Conservation (phyloP, 768 basidiomycete species). For the Erythrobasidium yunnanense region DNA sequence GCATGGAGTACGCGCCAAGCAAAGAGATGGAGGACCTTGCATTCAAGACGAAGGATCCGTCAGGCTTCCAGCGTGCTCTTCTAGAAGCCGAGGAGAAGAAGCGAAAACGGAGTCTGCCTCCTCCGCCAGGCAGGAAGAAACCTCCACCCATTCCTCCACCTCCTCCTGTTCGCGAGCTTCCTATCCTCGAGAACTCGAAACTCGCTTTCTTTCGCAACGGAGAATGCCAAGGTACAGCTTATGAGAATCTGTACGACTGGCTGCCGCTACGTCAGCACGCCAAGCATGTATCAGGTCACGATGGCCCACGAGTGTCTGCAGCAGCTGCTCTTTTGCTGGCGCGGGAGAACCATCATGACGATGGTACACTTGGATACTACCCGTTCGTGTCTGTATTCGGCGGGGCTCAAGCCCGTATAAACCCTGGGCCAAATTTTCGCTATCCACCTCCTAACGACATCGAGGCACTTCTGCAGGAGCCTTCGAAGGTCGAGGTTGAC, state of each 20-base stretch:
- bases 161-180: conserved; percentile 53
- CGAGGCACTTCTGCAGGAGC: conserved; percentile 54
- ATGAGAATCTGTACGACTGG: conserved; percentile 78
- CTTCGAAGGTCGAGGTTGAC: too few species aligned
- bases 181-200: conserved; percentile 58
- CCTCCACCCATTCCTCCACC: conserved; percentile 39
- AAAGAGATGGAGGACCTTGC: conserved; percentile 85
- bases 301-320: conserved; percentile 44
- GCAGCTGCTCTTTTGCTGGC: conserved; percentile 57
- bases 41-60: conserved; percentile 36
- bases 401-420: conserved; percentile 68
- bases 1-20: conserved; percentile 69
- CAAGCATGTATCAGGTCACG: conserved; percentile 44
- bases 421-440: conserved; percentile 78
- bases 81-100: conserved; percentile 48
- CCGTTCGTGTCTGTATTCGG: conserved; percentile 90
- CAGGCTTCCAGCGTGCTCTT: conserved; percentile 47
- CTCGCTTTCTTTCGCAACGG: conserved; percentile 91
- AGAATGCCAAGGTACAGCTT: conserved; percentile 68
- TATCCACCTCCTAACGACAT: conserved; percentile 69
- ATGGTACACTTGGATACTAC: conserved; percentile 89
- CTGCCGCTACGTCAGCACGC: conserved; percentile 62
- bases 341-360: conserved; percentile 74
- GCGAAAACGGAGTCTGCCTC: conserved; percentile 56
- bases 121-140: conserved; percentile 43